These are phyloP conservation scores for Pseudohyphozyma bogoriensis DNA, from an alignment of 768 basidiomycete genomes.

Conservation along the genomic window DNA sequence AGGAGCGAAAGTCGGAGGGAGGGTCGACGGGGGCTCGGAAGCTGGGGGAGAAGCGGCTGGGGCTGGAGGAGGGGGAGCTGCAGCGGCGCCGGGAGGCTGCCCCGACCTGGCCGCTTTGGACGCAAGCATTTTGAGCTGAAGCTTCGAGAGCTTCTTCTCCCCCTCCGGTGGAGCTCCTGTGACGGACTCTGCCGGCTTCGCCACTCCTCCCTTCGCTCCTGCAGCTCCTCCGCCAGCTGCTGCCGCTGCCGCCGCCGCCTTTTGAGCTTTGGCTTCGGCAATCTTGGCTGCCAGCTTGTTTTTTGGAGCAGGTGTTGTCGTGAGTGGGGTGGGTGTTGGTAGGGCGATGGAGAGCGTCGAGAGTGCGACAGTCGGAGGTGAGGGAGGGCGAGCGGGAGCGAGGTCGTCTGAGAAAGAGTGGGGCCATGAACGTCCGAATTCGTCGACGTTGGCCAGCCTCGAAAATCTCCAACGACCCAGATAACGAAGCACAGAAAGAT, in stretches of 20 bases:
- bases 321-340: not conserved
- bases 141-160: conserved; percentile 31
- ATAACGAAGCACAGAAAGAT: conserved; percentile 37
- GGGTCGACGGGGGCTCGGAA: not conserved
- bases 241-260: not conserved
- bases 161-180: conserved; percentile 36
- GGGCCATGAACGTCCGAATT: conserved; percentile 18
- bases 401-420: not conserved
- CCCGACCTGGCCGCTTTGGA: not conserved
- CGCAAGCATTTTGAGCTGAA: conserved; percentile 23
- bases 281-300: conserved; percentile 27
- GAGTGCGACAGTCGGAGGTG: conserved; percentile 16
- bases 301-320: not conserved
- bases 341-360: conserved; percentile 13
- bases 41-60: not conserved
- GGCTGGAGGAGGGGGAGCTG: not conserved
- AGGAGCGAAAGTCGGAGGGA: not conserved
- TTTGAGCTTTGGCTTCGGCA: conserved; percentile 2
- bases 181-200: no score
- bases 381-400: conserved; percentile 5
- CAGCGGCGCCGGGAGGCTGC: not conserved
- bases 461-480: conserved; percentile 28
- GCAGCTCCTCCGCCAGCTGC: no score
- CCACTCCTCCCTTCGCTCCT: no score
- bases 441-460: no score